Evolutionary conservation across 139 green algal species (phyloP).

Genomic region (Volvox reticuliferus): DNA sequence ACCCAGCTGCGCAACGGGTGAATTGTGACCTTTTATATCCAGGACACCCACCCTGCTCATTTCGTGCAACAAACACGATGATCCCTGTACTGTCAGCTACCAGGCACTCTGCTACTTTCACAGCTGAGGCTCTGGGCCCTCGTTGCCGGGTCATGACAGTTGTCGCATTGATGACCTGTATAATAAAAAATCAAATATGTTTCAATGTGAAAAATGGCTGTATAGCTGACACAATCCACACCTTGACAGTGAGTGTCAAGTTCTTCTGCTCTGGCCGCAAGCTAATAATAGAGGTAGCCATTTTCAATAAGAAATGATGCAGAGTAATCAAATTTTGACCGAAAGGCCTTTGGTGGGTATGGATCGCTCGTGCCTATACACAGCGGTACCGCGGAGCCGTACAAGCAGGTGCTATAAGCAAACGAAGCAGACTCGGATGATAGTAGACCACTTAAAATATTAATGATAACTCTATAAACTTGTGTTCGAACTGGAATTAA

Average conservation of each 20-base stretch:
- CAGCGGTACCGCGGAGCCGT: no score
- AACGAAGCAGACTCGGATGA: no score
- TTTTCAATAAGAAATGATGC: background rate
- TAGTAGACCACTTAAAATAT: no score
- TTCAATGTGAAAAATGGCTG: background rate
- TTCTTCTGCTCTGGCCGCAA: slow-evolving; percentile 39
- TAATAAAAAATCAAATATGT: background rate
- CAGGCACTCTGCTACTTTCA: slow-evolving; percentile 87
- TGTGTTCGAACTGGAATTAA: no score
- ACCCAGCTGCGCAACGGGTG: slow-evolving; percentile 4
- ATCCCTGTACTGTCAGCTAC: slow-evolving; percentile 88
- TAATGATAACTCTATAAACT: no score
- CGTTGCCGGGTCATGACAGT: slow-evolving; percentile 74
- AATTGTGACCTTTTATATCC: background rate
- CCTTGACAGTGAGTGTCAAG: slow-evolving; percentile 53
- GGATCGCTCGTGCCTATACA: no score
- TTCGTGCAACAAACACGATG: slow-evolving; percentile 87
- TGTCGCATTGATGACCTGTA: slow-evolving; percentile 83
- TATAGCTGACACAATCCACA: background rate
- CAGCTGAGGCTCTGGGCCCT: slow-evolving; percentile 45
- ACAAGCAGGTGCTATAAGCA: no score
- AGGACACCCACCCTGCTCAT: slow-evolving; percentile 82
- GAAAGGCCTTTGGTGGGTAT: no score
- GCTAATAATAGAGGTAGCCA: background rate
- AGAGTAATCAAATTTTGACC: no score